Percentiles rank a stretch among this genome's conserved stretches.
phyloP scores from a whole-genome alignment of 805 yeast species.

The Barnettozyma sucrosica region DNA sequence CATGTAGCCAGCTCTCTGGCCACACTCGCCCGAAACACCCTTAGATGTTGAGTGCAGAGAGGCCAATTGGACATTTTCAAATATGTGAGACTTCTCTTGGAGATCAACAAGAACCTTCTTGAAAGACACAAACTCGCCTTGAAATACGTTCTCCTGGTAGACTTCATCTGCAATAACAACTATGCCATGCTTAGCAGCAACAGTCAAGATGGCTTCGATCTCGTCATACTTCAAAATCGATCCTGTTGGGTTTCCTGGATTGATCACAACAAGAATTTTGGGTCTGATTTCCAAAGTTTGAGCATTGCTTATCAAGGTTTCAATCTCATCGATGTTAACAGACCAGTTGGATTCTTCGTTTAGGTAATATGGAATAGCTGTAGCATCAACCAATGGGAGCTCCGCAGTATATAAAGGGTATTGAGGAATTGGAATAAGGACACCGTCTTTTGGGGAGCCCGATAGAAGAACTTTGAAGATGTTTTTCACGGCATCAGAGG shows the following conservation, averaged over 20 bases:
- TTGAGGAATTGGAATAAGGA: slow-evolving; percentile 95
- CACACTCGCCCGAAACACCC: slow-evolving; percentile 98
- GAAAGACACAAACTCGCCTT: slow-evolving; percentile 77
- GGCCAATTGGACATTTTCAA: slow-evolving; percentile 75
- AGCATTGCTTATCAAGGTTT: slow-evolving; percentile 44
- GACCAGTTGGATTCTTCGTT: slow-evolving; percentile 84
- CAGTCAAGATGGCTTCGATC: slow-evolving; percentile 63
- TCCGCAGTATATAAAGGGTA: slow-evolving; percentile 97
- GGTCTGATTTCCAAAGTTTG: slow-evolving; percentile 50
- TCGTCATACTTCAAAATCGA: slow-evolving; percentile 61
- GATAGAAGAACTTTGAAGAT: slow-evolving; percentile 64
- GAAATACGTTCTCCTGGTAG: slow-evolving; percentile 87
- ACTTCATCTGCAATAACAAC: slow-evolving; percentile 96
- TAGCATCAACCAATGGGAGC: slow-evolving; percentile 74
- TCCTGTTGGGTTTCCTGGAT: slow-evolving; percentile 99
- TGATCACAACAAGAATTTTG: slow-evolving; percentile 83
- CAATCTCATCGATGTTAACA: slow-evolving; percentile 62
- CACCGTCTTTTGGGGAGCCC: slow-evolving; percentile 59
- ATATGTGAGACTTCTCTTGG: slow-evolving; percentile 49
- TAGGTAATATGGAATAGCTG: slow-evolving; percentile 80
- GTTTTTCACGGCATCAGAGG: slow-evolving; percentile 87
- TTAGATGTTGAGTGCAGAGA: slow-evolving; percentile 96
- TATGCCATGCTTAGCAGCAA: slow-evolving; percentile 81
- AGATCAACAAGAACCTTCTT: slow-evolving; percentile 70
- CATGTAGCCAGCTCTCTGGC: slow-evolving; percentile 99